Evolutionary conservation across 257 asterid species (phyloP), one percentile per base, ranked within the genome.

Genomic region (Verbascum thapsus): DNA sequence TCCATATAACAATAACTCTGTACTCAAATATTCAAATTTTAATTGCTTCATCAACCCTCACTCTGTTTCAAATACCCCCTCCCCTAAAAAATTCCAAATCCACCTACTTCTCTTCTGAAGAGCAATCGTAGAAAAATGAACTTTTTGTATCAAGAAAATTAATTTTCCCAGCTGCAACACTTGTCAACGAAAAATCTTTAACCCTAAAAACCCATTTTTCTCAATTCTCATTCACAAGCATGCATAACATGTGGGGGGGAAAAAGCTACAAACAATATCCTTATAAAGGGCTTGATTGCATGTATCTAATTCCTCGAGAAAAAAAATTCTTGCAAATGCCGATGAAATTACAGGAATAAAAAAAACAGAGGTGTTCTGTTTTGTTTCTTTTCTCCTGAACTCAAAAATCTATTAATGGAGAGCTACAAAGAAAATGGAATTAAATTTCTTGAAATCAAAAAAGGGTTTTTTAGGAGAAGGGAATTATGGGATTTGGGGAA

Each of bases 1-100:
- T 77, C 82, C 82, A 76, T 78, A 71, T 69, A 77, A 55, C 64
- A 61, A 68, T 67, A 30, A 60, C 64, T 54, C 61, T 50, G 18
- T 71, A 41, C 74, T 61, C 65, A 68, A 60, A 61, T 3, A 78
- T 48, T 57, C 68, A 55, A 34, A 69, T 68, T 62, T 52, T 62
- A 67, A 70, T 45, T 58, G 49, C 71, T 50, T 76, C 74, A 74
- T 77, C 78, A 68, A 80, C 78, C n/a, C 77, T 81, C 83, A 75
- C 78, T 61, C 10, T 13, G 51, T n/a, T n/a, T n/a, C n/a, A 67
- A 51, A 32, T 10, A 37, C 57, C 22, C 64, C 13, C 8, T 16
- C 45, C 11, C 58, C 73, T 68, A 49, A 59, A 58, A 68, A 30
- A 47, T 64, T 61, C 45, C 52, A 57, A 68, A 72, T 34, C 49